A percentile compares a stretch with the other conserved stretches of the same genome.
phyloP scores from a whole-genome alignment of 2,329 filamentous ascomycete genomes.

The Clonostachys solani region DNA sequence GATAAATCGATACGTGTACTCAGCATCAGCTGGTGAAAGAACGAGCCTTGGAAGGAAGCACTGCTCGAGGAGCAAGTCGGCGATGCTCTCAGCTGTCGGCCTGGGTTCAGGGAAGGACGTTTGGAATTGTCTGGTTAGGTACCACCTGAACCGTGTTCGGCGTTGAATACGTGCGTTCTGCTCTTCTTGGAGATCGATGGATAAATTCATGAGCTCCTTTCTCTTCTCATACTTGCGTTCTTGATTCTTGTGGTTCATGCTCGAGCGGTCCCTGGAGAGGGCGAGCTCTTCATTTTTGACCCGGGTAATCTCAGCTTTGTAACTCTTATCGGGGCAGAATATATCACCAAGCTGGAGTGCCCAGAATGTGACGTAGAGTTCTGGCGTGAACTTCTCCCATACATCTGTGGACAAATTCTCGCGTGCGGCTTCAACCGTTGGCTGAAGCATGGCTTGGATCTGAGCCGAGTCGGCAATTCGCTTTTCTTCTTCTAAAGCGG shows the following conservation, averaged over 20 bases:
- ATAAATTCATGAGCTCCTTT: slow-evolving; percentile 63
- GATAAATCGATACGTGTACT: slow-evolving; percentile 83
- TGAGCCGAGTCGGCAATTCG: slow-evolving; percentile 26
- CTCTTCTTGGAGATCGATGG: slow-evolving; percentile 69
- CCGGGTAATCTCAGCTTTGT: slow-evolving; percentile 69
- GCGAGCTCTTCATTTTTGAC: slow-evolving; percentile 63
- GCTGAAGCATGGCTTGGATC: slow-evolving; percentile 48
- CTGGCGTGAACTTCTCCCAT: slow-evolving; percentile 68
- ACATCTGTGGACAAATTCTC: slow-evolving; percentile 60
- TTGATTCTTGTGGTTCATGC: slow-evolving; percentile 64
- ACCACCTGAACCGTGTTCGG: slow-evolving; percentile 62
- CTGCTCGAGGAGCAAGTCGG: slow-evolving; percentile 78
- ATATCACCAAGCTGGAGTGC: slow-evolving; percentile 80
- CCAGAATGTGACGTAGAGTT: slow-evolving; percentile 92
- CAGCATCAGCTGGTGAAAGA: slow-evolving; percentile 80
- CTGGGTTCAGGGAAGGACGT: slow-evolving; percentile 71
- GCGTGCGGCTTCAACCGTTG: slow-evolving; percentile 69
- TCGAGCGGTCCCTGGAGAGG: slow-evolving; percentile 66
- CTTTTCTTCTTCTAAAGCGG: slow-evolving; percentile 9
- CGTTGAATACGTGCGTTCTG: slow-evolving; percentile 65
- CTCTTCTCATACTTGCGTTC: slow-evolving; percentile 61
- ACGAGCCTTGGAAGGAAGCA: slow-evolving; percentile 88
- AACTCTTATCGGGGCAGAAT: slow-evolving; percentile 70
- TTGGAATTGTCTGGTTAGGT: slow-evolving; percentile 71
- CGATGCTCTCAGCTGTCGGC: slow-evolving; percentile 60